phyloP scores from a whole-genome alignment of 345 rosid genomes.

The Brassica nigra region DNA sequence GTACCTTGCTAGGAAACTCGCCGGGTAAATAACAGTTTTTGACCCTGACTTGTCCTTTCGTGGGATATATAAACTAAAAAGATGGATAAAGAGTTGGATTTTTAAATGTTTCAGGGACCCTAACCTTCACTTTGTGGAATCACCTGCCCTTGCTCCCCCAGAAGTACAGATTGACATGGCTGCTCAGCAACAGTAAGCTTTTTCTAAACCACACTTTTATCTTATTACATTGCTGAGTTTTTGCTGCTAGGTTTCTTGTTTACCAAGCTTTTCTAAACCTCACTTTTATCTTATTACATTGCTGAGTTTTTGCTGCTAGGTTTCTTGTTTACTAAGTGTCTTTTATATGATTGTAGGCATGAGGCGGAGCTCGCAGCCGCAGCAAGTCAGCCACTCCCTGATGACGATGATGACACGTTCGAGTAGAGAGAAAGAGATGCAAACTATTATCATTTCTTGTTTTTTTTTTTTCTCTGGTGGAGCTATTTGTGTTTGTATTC shows the following conservation, averaged over 20 bases:
- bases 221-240: neutral
- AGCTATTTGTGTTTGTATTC: constrained; percentile 18
- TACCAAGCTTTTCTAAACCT: neutral
- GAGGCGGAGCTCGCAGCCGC: constrained; percentile 77
- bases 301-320: neutral
- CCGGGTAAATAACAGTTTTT: constrained; percentile 55
- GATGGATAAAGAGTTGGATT: neutral
- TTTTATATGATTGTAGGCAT: constrained; percentile 48
- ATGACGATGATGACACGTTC: constrained; percentile 72
- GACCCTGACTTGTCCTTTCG: neutral
- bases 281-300: neutral
- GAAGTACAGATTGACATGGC: constrained; percentile 91
- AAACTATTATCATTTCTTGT: constrained; percentile 9
- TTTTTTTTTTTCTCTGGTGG: neutral
- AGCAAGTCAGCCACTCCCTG: constrained; percentile 83
- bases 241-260: neutral
- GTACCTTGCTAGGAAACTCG: constrained; percentile 89
- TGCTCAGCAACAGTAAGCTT: constrained; percentile 84
- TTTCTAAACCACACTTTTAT: neutral
- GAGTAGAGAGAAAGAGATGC: constrained; percentile 46
- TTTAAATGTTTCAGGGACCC: constrained; percentile 49
- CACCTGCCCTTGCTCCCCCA: constrained; percentile 94
- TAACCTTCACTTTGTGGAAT: constrained; percentile 92
- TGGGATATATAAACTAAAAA: neutral
- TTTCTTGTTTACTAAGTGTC: neutral